Evolutionary conservation across 75 land plant species (phyloP).

Genomic region (Cunninghamia lanceolata): DNA sequence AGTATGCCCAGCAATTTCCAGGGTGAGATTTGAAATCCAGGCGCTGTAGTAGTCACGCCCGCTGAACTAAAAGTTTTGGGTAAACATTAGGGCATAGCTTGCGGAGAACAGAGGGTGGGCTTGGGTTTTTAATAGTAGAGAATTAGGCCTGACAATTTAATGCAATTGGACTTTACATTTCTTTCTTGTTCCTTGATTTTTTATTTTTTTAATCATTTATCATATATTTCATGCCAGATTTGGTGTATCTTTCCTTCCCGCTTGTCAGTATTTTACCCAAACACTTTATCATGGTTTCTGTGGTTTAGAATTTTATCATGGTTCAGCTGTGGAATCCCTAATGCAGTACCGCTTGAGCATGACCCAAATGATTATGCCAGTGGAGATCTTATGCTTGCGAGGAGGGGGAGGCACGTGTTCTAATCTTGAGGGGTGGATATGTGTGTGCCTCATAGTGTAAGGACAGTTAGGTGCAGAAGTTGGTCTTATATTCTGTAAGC

Average conservation of each 20-base stretch:
- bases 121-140: not conserved
- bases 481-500: not conserved
- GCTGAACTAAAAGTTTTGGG: not conserved
- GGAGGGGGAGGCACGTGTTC: not conserved
- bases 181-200: not conserved
- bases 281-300: not conserved
- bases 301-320: not conserved
- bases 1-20: too few relatives aligned
- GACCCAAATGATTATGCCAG: not conserved
- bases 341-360: not conserved
- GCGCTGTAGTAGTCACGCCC: not conserved
- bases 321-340: not conserved
- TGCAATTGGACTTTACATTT: not conserved
- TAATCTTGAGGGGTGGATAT: not conserved
- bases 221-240: not conserved
- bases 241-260: not conserved
- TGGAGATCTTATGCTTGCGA: not conserved
- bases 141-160: too few relatives aligned
- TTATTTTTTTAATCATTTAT: not conserved
- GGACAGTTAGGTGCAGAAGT: not conserved
- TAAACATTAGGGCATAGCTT: not conserved
- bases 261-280: not conserved
- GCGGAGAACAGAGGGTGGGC: not conserved
- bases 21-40: not conserved
- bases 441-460: not conserved